Base-by-base conservation (phyloP, 1,284 basidiomycete genomes). In the Microbotryum violaceum region DNA sequence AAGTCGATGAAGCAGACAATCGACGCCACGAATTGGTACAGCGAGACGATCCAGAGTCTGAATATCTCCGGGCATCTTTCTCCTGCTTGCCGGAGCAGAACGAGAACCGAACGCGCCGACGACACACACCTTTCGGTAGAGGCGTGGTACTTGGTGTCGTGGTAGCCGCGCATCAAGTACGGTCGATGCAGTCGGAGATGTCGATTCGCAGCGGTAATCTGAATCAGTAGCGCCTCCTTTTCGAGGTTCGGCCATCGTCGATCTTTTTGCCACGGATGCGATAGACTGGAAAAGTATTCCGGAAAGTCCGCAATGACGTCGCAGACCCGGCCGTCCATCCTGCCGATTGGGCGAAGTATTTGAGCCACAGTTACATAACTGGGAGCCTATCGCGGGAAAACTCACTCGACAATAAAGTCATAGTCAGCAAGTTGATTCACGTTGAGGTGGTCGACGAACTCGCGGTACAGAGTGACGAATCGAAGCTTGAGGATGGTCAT, bases 181-280 rank as follows among this genome's bases (percentile, higher is more conserved):
- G 71, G 71, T 21, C 72, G 68, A 62, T 74, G 72, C 23, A 74
- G 50, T 23, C 72, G 70, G 29, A 73, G 58, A 45, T 73, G 63
- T n/a, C 72, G 70, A 44, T 70, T 74, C 56, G 70, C 71, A n/a
- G 67, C 71, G 53, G 69, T 73, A 47, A 74, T 61, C 44, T 70
- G 64, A 48, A 73, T 71, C 57, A 71, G 68, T 33, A 72, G 60
- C 42, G 69, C 64, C 48, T 73, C 72, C 70, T 71, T 72, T 33
- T 60, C 56, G 31, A 61, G 54, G 25, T 63, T 45, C 58, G 53
- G 6, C 31, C 60, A 51, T 29, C n/a, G 27, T 25, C 27, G 48
- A 37, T 57, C 29, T 5, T 50, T 27, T 63, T 31, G 23, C 29
- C 20, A 16, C 25, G 54, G 8, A 23, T 47, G 42, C 44, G 49